Base-by-base conservation (phyloP, 345 rosid genomes). In the Moricandia arvensis region DNA sequence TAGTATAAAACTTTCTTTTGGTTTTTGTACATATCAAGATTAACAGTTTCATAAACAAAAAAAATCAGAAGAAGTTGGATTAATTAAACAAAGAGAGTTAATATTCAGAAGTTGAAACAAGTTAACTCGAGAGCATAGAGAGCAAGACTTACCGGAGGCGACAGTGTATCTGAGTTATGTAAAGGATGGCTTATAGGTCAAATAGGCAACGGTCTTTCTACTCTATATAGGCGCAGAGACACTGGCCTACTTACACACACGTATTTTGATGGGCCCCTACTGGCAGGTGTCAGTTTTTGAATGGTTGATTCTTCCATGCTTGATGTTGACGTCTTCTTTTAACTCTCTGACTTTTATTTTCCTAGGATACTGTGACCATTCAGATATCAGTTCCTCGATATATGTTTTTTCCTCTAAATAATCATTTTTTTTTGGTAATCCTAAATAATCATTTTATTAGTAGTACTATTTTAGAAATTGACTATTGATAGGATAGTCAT, bases 201-300 rank as follows among this genome's bases (percentile, higher is more conserved):
- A 21, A 21, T 21, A 21, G 24, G 24, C 24, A 21, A 21, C 24
- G 24, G 24, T 21, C 24, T 21, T 21, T 21, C 24, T 21, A 2
- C 24, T 21, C 24, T 21, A 21, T 21, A 21, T 21, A 21, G 24
- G 24, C 24, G 1, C 24, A 21, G 24, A 21, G 24, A 21, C 24
- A 21, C 2, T 21, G 24, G 24, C 24, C 24, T 21, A 21, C 24
- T 21, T 21, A 21, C 24, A 21, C 17, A 43, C 49, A 43, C 49
- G 59, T 13, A 16, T 59, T 16, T 1, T 33, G 8, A 35, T 68
- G 74, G 74, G 79, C 34, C 2, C 74, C 79, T 75, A 49, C 3
- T 0, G 27, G 1, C 75, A 69, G 21, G 51, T 54, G 80, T 54
- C 26, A 8, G 8, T 17, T 0, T 29, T 0, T 4, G 1, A 62